Evolutionary conservation across 306 rosid species (phyloP).

Genomic region (Sesbania bispinosa): DNA sequence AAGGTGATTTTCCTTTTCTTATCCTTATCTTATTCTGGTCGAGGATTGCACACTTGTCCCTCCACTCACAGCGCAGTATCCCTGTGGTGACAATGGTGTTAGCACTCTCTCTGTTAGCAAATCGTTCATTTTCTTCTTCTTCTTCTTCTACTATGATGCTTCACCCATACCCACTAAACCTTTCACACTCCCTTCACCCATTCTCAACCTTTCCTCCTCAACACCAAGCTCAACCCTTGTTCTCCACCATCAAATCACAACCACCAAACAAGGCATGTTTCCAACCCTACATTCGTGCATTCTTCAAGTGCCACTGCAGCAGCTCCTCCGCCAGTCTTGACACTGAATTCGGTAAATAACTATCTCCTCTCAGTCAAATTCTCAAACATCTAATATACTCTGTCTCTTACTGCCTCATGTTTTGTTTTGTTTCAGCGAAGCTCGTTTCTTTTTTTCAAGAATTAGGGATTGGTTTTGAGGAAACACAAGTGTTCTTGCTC

Average conservation of each 20-base stretch:
- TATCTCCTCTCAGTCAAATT: constrained; percentile 29
- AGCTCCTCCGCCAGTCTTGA: background rate
- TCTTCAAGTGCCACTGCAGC: constrained; percentile 28
- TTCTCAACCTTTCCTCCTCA: too few species aligned
- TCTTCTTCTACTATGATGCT: constrained; percentile 15
- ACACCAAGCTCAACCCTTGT: too few species aligned
- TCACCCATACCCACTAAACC: background rate
- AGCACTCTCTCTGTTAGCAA: constrained; percentile 19
- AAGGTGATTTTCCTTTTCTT: background rate
- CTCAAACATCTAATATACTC: constrained; percentile 39
- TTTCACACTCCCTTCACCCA: background rate
- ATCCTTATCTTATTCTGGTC: background rate
- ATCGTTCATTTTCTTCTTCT: constrained; percentile 6
- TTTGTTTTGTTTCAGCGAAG: constrained; percentile 39
- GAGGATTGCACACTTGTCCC: too few species aligned
- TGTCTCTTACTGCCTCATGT: background rate
- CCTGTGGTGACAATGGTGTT: too few species aligned
- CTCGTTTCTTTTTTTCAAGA: constrained; percentile 47
- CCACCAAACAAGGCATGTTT: too few species aligned
- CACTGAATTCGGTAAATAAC: constrained; percentile 37
- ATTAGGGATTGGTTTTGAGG: constrained; percentile 44
- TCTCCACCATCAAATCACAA: constrained; percentile 12
- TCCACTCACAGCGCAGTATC: too few species aligned
- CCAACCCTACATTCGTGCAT: background rate
- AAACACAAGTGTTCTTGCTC: constrained; percentile 32